Percentiles rank a stretch among this genome's conserved stretches.
Conservation (phyloP, 2,329 filamentous ascomycete species). For the Blastomyces silverae region DNA sequence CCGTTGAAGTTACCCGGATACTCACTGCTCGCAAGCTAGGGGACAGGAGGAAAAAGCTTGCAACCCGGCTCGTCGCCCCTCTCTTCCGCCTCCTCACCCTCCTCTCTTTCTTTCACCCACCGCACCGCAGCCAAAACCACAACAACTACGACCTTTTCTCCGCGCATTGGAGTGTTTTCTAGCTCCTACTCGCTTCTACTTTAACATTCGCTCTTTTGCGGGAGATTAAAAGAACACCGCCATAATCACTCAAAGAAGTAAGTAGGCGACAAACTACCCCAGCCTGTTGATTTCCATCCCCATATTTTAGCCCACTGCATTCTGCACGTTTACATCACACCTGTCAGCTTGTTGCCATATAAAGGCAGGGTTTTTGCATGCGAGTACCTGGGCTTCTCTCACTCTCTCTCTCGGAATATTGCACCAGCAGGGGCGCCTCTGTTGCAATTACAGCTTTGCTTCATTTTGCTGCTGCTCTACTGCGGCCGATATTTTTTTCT, state of each 20-base stretch:
- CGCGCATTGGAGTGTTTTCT: neutral
- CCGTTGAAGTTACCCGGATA: neutral
- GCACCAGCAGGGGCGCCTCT: neutral
- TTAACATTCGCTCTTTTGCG: neutral
- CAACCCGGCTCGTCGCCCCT: neutral
- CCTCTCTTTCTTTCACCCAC: neutral
- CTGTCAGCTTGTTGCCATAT: neutral
- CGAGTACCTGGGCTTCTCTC: neutral
- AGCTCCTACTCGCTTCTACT: neutral
- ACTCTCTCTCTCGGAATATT: neutral
- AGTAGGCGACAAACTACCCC: neutral
- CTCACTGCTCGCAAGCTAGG: neutral
- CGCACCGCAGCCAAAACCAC: neutral
- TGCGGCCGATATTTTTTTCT: neutral
- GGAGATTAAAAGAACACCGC: neutral
- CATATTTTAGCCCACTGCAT: neutral
- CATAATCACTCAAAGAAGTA: neutral
- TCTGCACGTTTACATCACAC: constrained; percentile 1
- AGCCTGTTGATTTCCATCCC: neutral
- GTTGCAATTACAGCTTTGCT: neutral
- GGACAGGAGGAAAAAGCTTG: neutral
- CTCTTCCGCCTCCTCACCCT: neutral
- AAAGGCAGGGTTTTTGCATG: neutral
- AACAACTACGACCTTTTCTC: neutral
- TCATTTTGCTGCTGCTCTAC: neutral